phyloP scores from a whole-genome alignment of 345 rosid genomes.

The Anastatica hierochuntica region DNA sequence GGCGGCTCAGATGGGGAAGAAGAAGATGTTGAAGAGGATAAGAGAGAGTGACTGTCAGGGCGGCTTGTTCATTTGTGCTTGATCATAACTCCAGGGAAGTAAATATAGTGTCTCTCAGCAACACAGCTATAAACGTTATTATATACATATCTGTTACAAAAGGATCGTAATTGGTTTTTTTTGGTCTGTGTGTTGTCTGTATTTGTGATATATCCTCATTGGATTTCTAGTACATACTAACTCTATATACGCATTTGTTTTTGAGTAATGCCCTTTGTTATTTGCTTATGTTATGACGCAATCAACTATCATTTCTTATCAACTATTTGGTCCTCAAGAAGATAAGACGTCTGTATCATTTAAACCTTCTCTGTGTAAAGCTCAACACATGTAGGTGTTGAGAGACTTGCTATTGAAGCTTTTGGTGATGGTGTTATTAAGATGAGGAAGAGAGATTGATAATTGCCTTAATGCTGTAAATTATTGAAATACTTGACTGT shows the following conservation, averaged over 20 bases:
- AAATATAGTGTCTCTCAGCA: conserved; percentile 2
- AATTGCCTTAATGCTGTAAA: not conserved
- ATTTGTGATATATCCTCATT: not conserved
- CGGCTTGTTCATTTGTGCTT: too few relatives aligned
- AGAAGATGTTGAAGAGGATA: conserved; percentile 61
- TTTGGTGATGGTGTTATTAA: not conserved
- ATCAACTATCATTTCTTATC: not conserved
- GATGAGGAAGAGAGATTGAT: not conserved
- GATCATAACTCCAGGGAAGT: conserved; percentile 10
- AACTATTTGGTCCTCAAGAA: too few relatives aligned
- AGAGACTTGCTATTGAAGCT: not conserved
- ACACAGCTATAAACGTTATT: not conserved
- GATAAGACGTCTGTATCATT: not conserved
- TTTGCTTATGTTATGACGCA: not conserved
- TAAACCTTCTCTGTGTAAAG: not conserved
- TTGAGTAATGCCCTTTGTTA: not conserved
- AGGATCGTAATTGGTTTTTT: not conserved
- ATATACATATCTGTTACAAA: conserved; percentile 2
- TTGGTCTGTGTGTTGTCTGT: conserved; percentile 24
- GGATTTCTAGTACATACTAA: not conserved
- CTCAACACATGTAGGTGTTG: too few relatives aligned
- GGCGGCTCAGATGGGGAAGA: conserved; percentile 38
- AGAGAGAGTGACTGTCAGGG: conserved; percentile 65
- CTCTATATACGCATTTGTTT: not conserved
- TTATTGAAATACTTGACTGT: not conserved